phyloP scores from a whole-genome alignment of 495 filamentous ascomycete species.

The Penicillium lagena region DNA sequence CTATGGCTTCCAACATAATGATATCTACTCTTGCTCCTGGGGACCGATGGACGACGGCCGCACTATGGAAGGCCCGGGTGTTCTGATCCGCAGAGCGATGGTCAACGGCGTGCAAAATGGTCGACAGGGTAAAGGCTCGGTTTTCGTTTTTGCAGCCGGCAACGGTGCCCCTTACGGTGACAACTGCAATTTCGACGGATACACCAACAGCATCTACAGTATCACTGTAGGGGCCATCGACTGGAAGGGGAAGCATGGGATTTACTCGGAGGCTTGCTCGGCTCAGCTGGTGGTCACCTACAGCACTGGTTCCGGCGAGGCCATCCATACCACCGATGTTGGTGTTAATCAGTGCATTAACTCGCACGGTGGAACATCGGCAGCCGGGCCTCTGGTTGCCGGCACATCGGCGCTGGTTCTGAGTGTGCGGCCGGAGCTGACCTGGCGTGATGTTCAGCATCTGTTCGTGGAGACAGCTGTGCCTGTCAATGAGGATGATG shows the following conservation, averaged over 20 bases:
- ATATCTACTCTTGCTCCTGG: conserved; percentile 99
- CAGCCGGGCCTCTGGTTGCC: conserved; percentile 85
- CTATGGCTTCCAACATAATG: conserved; percentile 82
- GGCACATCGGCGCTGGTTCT: conserved; percentile 92
- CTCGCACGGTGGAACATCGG: conserved; percentile 90
- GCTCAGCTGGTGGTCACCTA: conserved; percentile 94
- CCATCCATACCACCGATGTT: conserved; percentile 95
- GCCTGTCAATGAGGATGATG: conserved; percentile 66
- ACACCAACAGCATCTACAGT: conserved; percentile 98
- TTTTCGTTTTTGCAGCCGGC: conserved; percentile 95
- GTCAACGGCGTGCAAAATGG: conserved; percentile 87
- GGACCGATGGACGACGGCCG: conserved; percentile 88
- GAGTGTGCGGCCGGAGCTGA: conserved; percentile 75
- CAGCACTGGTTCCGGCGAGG: conserved; percentile 80
- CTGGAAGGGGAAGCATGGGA: conserved; percentile 74
- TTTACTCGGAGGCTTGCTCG: conserved; percentile 93
- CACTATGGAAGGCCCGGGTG: conserved; percentile 89
- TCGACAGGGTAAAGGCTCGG: conserved; percentile 73
- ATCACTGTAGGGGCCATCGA: conserved; percentile 95
- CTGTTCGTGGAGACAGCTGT: conserved; percentile 79
- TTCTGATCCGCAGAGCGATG: conserved; percentile 85
- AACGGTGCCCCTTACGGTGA: conserved; percentile 85
- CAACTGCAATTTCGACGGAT: conserved; percentile 99
- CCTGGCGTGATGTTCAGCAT: conserved; percentile 94
- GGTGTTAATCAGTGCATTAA: conserved; percentile 71